phyloP scores from a whole-genome alignment of 805 yeast genomes.

The Kuraishia ogatae region DNA sequence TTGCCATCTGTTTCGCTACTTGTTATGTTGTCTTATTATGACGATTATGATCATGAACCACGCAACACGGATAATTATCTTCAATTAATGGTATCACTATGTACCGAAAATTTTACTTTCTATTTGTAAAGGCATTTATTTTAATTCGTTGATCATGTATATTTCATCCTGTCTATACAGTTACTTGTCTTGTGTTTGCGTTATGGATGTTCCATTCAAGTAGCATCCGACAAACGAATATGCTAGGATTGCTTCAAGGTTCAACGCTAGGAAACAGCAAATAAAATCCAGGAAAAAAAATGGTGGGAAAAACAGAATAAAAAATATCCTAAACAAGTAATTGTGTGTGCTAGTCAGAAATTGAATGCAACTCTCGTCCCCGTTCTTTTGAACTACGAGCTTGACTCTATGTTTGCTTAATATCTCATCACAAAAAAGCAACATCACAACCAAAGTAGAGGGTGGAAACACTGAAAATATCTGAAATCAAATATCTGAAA shows the following conservation, averaged over 20 bases:
- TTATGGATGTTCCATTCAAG: too few relatives aligned
- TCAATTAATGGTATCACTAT: too few relatives aligned
- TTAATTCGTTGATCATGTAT: too few relatives aligned
- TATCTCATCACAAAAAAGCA: constrained; percentile 55
- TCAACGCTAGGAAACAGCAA: not conserved
- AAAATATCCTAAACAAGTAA: too few relatives aligned
- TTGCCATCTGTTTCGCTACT: not conserved
- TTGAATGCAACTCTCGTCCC: constrained; percentile 65
- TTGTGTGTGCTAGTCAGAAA: not conserved
- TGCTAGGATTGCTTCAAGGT: too few relatives aligned
- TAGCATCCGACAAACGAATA: too few relatives aligned
- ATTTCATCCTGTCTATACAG: too few relatives aligned
- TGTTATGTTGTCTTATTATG: not conserved
- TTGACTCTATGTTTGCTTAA: constrained; percentile 82
- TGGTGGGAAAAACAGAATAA: not conserved
- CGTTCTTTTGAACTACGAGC: constrained; percentile 57
- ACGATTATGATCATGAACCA: not conserved
- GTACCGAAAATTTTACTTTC: too few relatives aligned
- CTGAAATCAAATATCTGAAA: constrained; percentile 7
- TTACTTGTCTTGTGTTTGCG: too few relatives aligned
- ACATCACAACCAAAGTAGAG: constrained; percentile 2
- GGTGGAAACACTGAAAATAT: constrained; percentile 8
- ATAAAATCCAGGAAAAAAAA: not conserved
- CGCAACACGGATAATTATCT: not conserved
- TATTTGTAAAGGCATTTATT: too few relatives aligned